phyloP scores from a whole-genome alignment of 2,329 filamentous ascomycete species.

The Cladosporium velox region DNA sequence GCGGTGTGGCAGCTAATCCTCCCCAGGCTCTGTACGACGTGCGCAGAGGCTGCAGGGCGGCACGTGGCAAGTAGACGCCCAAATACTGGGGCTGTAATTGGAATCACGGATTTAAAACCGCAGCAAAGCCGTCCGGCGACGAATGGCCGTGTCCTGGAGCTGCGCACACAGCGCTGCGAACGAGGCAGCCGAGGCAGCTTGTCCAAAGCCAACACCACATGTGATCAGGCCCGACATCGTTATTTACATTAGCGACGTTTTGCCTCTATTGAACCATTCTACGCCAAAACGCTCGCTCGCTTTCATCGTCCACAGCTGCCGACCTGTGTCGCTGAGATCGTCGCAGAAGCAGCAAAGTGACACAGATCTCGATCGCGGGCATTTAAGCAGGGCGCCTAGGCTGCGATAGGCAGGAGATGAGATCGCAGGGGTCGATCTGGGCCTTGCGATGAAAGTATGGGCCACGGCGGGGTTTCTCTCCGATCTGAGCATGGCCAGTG shows the following conservation, averaged over 20 bases:
- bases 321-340: not conserved
- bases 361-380: constrained; percentile 21
- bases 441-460: constrained; percentile 5
- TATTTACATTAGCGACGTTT: not conserved
- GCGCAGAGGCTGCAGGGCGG: not conserved
- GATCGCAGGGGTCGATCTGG: constrained; percentile 19
- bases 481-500: constrained; percentile 15
- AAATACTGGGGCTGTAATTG: not conserved
- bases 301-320: not conserved
- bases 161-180: not conserved
- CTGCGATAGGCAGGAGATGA: constrained; percentile 15
- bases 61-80: constrained; percentile 13
- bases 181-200: not conserved
- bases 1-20: not conserved
- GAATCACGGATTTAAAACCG: constrained; percentile 14
- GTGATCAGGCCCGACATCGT: not conserved
- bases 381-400: constrained; percentile 9
- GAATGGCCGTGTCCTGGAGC: not conserved
- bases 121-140: not conserved
- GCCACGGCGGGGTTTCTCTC: constrained; percentile 6
- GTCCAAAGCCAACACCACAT: not conserved
- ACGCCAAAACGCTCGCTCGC: not conserved
- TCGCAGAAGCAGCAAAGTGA: not conserved
- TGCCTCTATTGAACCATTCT: not conserved
- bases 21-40: not conserved